Evolutionary conservation across 768 basidiomycete genomes (phyloP).

Genomic region (Tricholoma flavovirens): DNA sequence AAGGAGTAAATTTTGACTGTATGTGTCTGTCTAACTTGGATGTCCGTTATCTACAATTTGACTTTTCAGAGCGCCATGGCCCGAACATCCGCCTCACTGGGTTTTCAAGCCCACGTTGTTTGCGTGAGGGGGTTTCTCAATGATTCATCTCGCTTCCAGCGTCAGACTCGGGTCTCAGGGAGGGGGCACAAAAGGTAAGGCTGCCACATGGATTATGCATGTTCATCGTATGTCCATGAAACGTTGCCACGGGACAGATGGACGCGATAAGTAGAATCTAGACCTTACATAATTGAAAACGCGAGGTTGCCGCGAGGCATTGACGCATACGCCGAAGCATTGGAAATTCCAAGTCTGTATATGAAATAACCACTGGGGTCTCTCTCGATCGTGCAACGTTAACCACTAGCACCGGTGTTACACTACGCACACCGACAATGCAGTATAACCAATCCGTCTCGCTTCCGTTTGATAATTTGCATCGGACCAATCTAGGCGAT

Average conservation of each 20-base stretch:
- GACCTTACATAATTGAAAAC: background rate
- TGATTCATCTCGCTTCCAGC: too few species aligned
- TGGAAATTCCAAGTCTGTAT: too few species aligned
- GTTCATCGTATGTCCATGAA: slow-evolving; percentile 7
- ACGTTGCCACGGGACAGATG: slow-evolving; percentile 7
- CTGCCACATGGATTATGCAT: slow-evolving; percentile 19
- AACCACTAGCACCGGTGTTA: background rate
- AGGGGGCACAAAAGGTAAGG: background rate
- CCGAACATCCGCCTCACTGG: too few species aligned
- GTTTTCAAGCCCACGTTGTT: too few species aligned
- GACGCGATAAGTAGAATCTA: slow-evolving; percentile 6
- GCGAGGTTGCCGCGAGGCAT: background rate
- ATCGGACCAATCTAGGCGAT: slow-evolving; percentile 5
- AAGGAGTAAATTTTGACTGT: too few species aligned
- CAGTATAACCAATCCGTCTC: background rate
- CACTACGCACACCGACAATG: background rate
- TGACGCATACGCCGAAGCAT: background rate
- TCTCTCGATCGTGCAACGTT: background rate
- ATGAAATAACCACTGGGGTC: background rate
- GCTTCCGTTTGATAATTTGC: slow-evolving; percentile 3
- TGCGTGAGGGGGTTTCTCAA: too few species aligned
- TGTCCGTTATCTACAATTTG: too few species aligned
- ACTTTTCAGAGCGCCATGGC: too few species aligned
- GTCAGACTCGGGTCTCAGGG: too few species aligned
- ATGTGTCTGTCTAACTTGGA: too few species aligned